Evolutionary conservation across 805 yeast species (phyloP).

Genomic region (Zygoascus tannicola): DNA sequence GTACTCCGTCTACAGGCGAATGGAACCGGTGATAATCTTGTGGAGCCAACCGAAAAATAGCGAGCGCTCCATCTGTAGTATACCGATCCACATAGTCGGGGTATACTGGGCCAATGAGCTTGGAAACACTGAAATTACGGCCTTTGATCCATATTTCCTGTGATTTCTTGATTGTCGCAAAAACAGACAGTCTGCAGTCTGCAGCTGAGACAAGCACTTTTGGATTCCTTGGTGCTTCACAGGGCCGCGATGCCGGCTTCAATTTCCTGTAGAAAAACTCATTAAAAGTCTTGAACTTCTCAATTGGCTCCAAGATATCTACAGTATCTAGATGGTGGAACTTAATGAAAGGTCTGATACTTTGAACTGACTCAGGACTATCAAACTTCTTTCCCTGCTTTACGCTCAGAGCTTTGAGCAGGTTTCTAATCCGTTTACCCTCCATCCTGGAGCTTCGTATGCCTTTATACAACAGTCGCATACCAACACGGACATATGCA

Average conservation of each 20-base stretch:
- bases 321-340: conserved; percentile 72
- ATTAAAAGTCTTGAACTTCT: conserved; percentile 61
- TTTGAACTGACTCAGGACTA: conserved; percentile 49
- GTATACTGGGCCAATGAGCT: conserved; percentile 42
- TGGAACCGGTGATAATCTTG: conserved; percentile 96
- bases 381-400: conserved; percentile 86
- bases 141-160: conserved; percentile 88
- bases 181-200: conserved; percentile 76
- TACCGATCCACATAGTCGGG: conserved; percentile 31
- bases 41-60: conserved; percentile 85
- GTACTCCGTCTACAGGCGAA: conserved; percentile 66
- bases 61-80: conserved; percentile 49
- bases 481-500: conserved; percentile 78
- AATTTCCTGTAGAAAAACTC: conserved; percentile 80
- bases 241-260: conserved; percentile 58
- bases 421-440: conserved; percentile 44
- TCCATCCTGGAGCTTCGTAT: conserved; percentile 44
- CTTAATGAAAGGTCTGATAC: conserved; percentile 66
- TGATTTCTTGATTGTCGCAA: conserved; percentile 49
- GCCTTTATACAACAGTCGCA: conserved; percentile 72
- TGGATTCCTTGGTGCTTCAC: conserved; percentile 47
- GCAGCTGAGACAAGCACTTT: conserved; percentile 66
- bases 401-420: conserved; percentile 56
- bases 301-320: conserved; percentile 51
- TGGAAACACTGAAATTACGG: conserved; percentile 54